Evolutionary conservation across 2,329 filamentous ascomycete species (phyloP), one percentile per base, ranked within the genome.

Genomic region (Bipolaris victoriae): DNA sequence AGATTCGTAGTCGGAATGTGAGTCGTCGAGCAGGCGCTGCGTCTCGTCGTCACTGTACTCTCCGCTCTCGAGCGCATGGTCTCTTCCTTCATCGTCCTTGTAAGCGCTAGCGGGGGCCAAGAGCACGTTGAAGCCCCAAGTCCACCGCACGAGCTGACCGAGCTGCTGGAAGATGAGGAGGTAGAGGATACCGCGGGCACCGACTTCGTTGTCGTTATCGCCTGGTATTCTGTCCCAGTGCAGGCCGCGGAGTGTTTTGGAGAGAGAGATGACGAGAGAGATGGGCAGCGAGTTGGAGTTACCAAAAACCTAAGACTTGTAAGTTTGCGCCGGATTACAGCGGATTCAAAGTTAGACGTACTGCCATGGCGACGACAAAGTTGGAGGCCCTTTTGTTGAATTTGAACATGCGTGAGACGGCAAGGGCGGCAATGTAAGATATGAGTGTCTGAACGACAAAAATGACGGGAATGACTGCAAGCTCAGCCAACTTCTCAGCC

Each of bases 201-300:
- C 93, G 18, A 99, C 95, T 76, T 98, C 92, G 57, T 96, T 90
- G 70, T 98, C 94, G 70, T 96, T 98, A 68, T 99, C 95, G 52
- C 91, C 90, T 0, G 91, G 90, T 48, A 98, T 86, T 64, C 87
- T 89, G 77, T 94, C 89, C 95, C 95, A 99, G 75, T 98, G 94
- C 31, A 99, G 83, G 5, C 95, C 95, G 68, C 89, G 87, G 55
- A 99, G 83, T 0, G 95, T 99, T 74, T 97, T 90, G 13, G 94
- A 96, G 10, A 99, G 84, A 7, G 94, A 97, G 55, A 98, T 85
- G 61, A 99, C 92, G 54, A 99, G 87, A 0, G 95, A 99, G 60
- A 99, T 98, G 0, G 95, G 95, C 18, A 99, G 84, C 16, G 95
- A 98, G 78, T 99, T 99, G 33, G 94, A 98, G 77, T 99, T 99